Evolutionary conservation across 1,284 basidiomycete genomes (phyloP).

Genomic region (Coriolopsis trogii): DNA sequence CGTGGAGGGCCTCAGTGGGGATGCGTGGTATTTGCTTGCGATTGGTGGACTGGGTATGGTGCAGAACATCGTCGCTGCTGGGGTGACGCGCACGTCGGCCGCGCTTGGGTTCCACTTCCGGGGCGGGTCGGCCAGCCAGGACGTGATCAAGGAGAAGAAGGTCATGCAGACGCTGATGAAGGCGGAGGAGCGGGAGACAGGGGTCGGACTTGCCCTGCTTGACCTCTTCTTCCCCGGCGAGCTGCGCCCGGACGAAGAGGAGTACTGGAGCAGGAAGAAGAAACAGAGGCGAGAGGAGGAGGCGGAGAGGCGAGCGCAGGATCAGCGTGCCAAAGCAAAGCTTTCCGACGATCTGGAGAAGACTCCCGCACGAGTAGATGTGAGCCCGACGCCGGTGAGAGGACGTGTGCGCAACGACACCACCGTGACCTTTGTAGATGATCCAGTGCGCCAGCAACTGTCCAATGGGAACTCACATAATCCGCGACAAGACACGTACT

Average conservation of each 20-base stretch:
- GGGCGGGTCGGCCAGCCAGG: slow-evolving; percentile 5
- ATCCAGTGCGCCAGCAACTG: background rate
- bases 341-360: background rate
- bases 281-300: slow-evolving; percentile 2
- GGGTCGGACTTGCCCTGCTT: slow-evolving; percentile 22
- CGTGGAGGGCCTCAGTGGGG: slow-evolving; percentile 19
- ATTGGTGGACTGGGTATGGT: slow-evolving; percentile 29
- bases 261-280: slow-evolving; percentile 12
- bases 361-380: background rate
- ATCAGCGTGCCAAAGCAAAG: background rate
- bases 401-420: background rate
- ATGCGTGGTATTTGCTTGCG: slow-evolving; percentile 28
- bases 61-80: slow-evolving; percentile 28
- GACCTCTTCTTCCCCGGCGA: slow-evolving; percentile 28
- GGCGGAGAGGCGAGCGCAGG: background rate
- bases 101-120: slow-evolving; percentile 26
- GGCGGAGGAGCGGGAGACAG: slow-evolving; percentile 23
- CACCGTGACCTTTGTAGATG: background rate
- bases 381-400: background rate
- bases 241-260: slow-evolving; percentile 21
- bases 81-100: slow-evolving; percentile 18
- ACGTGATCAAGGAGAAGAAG: slow-evolving; percentile 14
- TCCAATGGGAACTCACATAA: background rate
- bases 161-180: slow-evolving; percentile 24
- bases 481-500: background rate